Evolutionary conservation across 768 basidiomycete genomes (phyloP), one percentile per base, ranked within the genome.

Genomic region (Kwoniella mangroviensis): DNA sequence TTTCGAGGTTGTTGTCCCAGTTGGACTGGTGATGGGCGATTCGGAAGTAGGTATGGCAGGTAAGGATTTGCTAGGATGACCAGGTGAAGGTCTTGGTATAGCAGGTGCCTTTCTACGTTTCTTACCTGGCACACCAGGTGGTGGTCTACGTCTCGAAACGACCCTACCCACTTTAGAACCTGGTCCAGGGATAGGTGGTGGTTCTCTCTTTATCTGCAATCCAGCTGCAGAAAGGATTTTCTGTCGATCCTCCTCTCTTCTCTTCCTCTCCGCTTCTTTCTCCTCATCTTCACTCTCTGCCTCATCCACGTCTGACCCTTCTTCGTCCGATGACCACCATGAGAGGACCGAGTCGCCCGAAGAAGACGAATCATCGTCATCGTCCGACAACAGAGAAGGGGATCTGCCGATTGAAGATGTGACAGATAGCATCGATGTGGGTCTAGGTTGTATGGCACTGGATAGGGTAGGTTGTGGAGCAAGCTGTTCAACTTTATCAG

Each of bases 191-290:
- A 15, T 28, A 19, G 63, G 49, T 68, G 68, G 41, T 65, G 86
- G 86, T 68, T 89, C 88, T 45, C 87, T 83, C 72, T 90, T 89
- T 56, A 96, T 86, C 66, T 93, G 89, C 26, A 97, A 84, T 2
- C 95, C 95, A 0, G 94, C 94, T 0, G 92, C 91, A 78, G 92
- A 89, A n/a, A 98, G 85, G 7, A 97, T 92, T 21, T 90, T 87
- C 73, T 89, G 89, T 22, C 92, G 86, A 79, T 96, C 94, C 19
- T 87, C 84, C 67, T 90, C 92, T 40, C 92, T 88, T 62, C 86
- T 86, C 12, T 84, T 85, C 63, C 90, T 88, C 53, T 85, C 87
- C 51, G 85, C 85, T 40, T 86, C 86, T 72, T 75, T 87, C 21
- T 63, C 86, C 43, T 84, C 84, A 68, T 86, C 67, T 17, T 79